Conservation (phyloP, 768 basidiomycete species). For the Lentinula guzmanii region DNA sequence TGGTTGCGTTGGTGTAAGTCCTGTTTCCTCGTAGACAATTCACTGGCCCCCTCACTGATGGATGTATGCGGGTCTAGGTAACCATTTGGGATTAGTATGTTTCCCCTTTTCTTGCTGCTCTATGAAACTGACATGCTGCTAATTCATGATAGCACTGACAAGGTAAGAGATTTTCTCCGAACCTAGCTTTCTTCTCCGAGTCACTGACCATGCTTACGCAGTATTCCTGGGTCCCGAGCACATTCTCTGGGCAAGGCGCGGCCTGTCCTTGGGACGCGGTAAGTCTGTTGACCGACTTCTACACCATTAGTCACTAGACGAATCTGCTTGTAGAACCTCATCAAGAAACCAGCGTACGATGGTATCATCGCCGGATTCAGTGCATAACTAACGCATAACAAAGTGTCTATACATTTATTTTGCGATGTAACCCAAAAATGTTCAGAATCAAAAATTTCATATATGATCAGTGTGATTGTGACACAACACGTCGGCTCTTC, state of each 20-base stretch:
- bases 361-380: constrained; percentile 25
- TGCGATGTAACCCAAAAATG: too few species aligned
- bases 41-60: background rate
- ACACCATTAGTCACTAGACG: constrained; percentile 22
- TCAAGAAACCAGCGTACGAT: constrained; percentile 31
- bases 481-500: too few species aligned
- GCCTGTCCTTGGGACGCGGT: constrained; percentile 33
- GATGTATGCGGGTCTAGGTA: constrained; percentile 9
- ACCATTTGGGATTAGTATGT: constrained; percentile 33
- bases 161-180: constrained; percentile 15
- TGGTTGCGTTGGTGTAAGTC: constrained; percentile 29
- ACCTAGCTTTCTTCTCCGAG: background rate
- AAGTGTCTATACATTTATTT: background rate
- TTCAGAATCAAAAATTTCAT: too few species aligned
- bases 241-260: constrained; percentile 31
- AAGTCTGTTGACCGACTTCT: constrained; percentile 14
- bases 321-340: constrained; percentile 24
- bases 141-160: constrained; percentile 23
- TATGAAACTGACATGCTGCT: background rate
- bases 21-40: background rate
- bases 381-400: background rate
- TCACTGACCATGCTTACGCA: constrained; percentile 1
- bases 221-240: constrained; percentile 35
- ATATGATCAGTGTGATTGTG: too few species aligned
- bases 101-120: background rate